Conservation (phyloP, 805 yeast genomes). For the Cyberlindnera americana region DNA sequence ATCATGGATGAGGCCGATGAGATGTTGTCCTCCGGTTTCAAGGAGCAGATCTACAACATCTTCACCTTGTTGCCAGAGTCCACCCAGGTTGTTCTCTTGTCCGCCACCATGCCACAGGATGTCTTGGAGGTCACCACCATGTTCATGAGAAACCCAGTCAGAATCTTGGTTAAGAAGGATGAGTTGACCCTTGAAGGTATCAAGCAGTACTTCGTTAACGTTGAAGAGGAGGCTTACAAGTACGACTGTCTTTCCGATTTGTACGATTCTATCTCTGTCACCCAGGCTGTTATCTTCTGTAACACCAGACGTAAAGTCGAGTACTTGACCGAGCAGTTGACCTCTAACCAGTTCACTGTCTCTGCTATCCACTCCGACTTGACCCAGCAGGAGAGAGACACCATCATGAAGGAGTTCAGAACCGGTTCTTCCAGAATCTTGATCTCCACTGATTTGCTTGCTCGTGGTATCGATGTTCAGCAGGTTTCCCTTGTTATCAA, state of each 20-base stretch:
- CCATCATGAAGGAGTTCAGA: slow-evolving; percentile 93
- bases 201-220: slow-evolving; percentile 86
- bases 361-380: slow-evolving; percentile 95
- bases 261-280: slow-evolving; percentile 91
- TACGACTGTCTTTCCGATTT: slow-evolving; percentile 92
- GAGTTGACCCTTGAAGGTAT: slow-evolving; percentile 95
- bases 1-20: slow-evolving; percentile 98
- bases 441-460: slow-evolving; percentile 93
- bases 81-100: slow-evolving; percentile 90
- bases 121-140: slow-evolving; percentile 87
- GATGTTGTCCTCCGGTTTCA: slow-evolving; percentile 88
- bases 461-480: slow-evolving; percentile 97
- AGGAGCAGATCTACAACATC: slow-evolving; percentile 92
- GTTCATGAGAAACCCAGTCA: slow-evolving; percentile 93
- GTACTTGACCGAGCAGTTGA: slow-evolving; percentile 72
- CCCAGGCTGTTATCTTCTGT: slow-evolving; percentile 97
- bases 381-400: slow-evolving; percentile 90
- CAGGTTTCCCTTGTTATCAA: slow-evolving; percentile 94
- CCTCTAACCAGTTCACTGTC: slow-evolving; percentile 81
- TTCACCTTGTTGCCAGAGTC: slow-evolving; percentile 83
- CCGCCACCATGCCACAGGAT: slow-evolving; percentile 93
- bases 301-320: slow-evolving; percentile 94
- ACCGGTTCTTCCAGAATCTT: slow-evolving; percentile 90
- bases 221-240: slow-evolving; percentile 91
- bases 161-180: slow-evolving; percentile 91